These are phyloP conservation scores for Pleurotus giganteus DNA, from an alignment of 768 basidiomycete species.

Conservation along the genomic window DNA sequence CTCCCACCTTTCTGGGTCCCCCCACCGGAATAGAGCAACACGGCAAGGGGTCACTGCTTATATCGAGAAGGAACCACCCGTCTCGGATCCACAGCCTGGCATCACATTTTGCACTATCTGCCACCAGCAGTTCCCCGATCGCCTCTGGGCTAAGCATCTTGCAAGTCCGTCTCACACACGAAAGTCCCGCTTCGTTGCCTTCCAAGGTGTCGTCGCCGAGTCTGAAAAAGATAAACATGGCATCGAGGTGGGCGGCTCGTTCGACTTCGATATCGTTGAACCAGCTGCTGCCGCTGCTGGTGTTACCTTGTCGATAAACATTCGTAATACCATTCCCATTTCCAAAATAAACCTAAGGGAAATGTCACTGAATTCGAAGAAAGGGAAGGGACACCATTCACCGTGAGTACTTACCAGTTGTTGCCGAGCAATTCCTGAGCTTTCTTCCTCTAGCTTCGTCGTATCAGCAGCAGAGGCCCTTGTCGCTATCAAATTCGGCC, in stretches of 20 bases:
- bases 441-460: background rate
- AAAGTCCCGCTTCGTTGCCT: constrained; percentile 29
- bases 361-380: constrained; percentile 27
- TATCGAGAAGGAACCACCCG: constrained; percentile 29
- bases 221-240: constrained; percentile 57
- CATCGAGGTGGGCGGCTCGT: constrained; percentile 37
- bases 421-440: background rate
- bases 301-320: constrained; percentile 13
- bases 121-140: constrained; percentile 19
- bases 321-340: constrained; percentile 28
- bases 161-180: constrained; percentile 27
- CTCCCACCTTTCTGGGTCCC: constrained; percentile 19
- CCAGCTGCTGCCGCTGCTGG: constrained; percentile 25
- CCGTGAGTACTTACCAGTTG: constrained; percentile 24
- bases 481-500: constrained; percentile 18
- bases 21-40: constrained; percentile 17
- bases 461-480: constrained; percentile 21
- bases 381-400: constrained; percentile 21
- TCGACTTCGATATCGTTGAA: constrained; percentile 56
- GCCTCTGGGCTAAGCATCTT: constrained; percentile 33
- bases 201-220: constrained; percentile 44
- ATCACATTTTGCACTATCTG: constrained; percentile 27
- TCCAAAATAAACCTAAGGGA: constrained; percentile 26
- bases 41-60: constrained; percentile 20
- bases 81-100: constrained; percentile 13